Percentiles rank a stretch among this genome's conserved stretches.
Conservation (phyloP, 164 flowering plant species). For the Umbellularia californica region DNA sequence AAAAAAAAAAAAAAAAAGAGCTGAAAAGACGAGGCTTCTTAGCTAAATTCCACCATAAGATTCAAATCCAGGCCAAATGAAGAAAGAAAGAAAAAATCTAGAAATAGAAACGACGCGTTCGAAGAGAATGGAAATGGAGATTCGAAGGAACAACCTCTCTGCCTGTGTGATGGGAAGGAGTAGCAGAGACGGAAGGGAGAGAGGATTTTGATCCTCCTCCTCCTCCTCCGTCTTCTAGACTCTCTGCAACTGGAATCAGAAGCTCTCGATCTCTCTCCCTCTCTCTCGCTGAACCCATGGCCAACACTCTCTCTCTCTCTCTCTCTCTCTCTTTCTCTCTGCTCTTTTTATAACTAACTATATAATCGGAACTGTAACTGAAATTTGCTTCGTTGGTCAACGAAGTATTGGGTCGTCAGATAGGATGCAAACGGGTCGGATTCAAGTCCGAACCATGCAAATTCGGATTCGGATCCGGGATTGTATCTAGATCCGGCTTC, state of each 20-base stretch:
- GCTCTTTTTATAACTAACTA: not conserved
- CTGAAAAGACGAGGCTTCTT: too few species aligned
- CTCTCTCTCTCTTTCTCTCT: not conserved
- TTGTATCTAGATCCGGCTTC: too few species aligned
- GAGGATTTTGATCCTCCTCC: constrained; percentile 12
- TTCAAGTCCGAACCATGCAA: too few species aligned
- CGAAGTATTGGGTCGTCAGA: too few species aligned
- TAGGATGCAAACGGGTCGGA: too few species aligned
- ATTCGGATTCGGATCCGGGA: too few species aligned
- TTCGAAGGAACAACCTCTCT: constrained; percentile 19
- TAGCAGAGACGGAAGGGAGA: constrained; percentile 7
- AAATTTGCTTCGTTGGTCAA: too few species aligned
- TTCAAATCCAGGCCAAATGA: not conserved
- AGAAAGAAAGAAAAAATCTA: too few species aligned
- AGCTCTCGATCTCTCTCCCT: constrained; percentile 32
- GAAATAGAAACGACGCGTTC: not conserved
- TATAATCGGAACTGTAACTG: not conserved
- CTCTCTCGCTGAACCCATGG: not conserved
- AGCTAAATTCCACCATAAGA: too few species aligned
- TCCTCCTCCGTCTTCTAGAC: constrained; percentile 6
- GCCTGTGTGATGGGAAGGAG: constrained; percentile 17
- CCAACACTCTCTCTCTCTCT: not conserved
- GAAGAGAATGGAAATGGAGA: not conserved
- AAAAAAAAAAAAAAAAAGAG: too few species aligned
- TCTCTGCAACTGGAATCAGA: constrained; percentile 23